A percentile compares a stretch with the other conserved stretches of the same genome.
Evolutionary conservation across 1,139 yeast species (phyloP).

Genomic region (Yamadazyma songkhlaensis): DNA sequence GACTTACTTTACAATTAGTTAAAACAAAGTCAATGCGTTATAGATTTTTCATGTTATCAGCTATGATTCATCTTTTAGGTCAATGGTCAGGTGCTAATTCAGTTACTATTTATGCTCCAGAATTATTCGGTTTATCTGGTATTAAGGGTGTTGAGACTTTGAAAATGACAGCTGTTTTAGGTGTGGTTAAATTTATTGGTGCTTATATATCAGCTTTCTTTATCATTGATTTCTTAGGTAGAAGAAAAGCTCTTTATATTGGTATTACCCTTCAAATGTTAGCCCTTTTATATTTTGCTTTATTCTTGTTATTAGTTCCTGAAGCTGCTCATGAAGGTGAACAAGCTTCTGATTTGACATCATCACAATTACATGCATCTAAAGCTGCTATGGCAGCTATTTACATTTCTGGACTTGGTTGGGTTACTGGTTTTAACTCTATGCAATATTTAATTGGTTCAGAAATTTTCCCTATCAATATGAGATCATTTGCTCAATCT

Average conservation of each 20-base stretch:
- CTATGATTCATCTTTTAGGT: constrained; percentile 49
- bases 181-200: constrained; percentile 44
- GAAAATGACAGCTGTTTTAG: constrained; percentile 48
- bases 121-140: constrained; percentile 53
- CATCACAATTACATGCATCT: constrained; percentile 37
- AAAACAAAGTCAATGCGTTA: constrained; percentile 36
- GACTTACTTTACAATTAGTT: constrained; percentile 28
- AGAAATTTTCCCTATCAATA: constrained; percentile 56
- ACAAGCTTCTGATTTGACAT: constrained; percentile 19
- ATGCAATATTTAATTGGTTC: constrained; percentile 58
- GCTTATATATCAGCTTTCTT: constrained; percentile 48
- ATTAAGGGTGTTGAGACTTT: constrained; percentile 30
- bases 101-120: constrained; percentile 58
- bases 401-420: constrained; percentile 54
- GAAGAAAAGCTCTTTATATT: constrained; percentile 37
- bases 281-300: constrained; percentile 39
- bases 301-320: constrained; percentile 47
- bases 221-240: constrained; percentile 45
- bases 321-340: constrained; percentile 33
- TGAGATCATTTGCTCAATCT: constrained; percentile 54
- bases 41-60: constrained; percentile 43
- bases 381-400: constrained; percentile 54
- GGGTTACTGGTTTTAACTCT: constrained; percentile 64
- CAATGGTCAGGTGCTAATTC: constrained; percentile 68
- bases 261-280: constrained; percentile 37